These are phyloP conservation scores for Middelhovenomyces tepae DNA, from an alignment of 805 yeast genomes.

Conservation along the genomic window DNA sequence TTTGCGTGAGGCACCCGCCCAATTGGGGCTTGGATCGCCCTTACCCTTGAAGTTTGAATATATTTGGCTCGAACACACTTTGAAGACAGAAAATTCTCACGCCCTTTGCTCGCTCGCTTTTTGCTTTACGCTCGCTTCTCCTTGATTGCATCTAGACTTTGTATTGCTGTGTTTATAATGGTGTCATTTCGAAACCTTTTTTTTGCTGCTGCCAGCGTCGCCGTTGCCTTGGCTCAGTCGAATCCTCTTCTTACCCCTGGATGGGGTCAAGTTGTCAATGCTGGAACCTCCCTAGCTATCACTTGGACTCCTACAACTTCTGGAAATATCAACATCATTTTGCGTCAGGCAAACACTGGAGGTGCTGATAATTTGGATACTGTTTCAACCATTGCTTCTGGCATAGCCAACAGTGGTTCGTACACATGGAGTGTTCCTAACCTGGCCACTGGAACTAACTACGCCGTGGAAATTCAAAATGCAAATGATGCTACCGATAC, in stretches of 20 bases:
- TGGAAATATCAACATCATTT: conserved; percentile 20
- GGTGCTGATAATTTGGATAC: conserved; percentile 18
- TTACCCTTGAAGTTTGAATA: too few relatives aligned
- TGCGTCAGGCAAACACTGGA: conserved; percentile 21
- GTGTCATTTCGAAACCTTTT: conserved; percentile 2
- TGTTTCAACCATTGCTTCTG: conserved; percentile 20
- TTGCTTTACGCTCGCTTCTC: too few relatives aligned
- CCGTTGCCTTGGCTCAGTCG: conserved; percentile 9
- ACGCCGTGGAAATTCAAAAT: conserved; percentile 21
- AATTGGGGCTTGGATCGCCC: too few relatives aligned
- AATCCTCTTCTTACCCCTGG: conserved; percentile 21
- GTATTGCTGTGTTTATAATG: too few relatives aligned
- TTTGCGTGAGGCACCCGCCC: too few relatives aligned
- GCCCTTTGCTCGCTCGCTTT: too few relatives aligned
- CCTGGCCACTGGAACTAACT: conserved; percentile 16
- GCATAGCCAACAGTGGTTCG: conserved; percentile 22
- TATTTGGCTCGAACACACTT: too few relatives aligned
- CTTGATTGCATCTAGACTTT: too few relatives aligned
- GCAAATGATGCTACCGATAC: conserved; percentile 11
- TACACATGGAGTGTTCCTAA: conserved; percentile 23
- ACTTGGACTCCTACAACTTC: conserved; percentile 24
- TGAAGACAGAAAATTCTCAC: too few relatives aligned
- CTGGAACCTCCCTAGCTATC: conserved; percentile 19
- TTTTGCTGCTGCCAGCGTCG: conserved; percentile 9
- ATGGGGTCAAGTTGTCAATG: conserved; percentile 22